Conservation (phyloP, 306 rosid species). For the Vicia villosa region DNA sequence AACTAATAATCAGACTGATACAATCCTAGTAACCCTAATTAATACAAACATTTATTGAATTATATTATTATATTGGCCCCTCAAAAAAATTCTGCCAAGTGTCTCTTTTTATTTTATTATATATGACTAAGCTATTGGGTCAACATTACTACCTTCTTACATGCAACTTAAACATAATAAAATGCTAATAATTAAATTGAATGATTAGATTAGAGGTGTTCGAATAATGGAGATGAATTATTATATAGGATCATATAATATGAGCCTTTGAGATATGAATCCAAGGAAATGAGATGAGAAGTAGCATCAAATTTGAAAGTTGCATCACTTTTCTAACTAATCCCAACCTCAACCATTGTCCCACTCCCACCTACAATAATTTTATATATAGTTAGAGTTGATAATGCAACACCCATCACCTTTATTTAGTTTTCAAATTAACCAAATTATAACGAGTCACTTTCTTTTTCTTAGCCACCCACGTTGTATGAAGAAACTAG, state of each 20-base stretch:
- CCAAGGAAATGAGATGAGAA: conserved; percentile 10
- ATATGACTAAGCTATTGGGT: no score
- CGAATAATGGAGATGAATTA: conserved; percentile 8
- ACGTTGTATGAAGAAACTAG: no score
- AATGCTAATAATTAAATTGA: neutral
- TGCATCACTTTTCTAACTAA: neutral
- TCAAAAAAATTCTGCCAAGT: no score
- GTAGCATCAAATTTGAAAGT: neutral
- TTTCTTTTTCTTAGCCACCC: neutral
- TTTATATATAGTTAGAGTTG: neutral
- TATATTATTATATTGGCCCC: no score
- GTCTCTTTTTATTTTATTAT: no score
- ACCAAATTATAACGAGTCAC: neutral
- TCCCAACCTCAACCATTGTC: neutral
- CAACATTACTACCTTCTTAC: neutral
- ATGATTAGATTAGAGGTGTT: conserved; percentile 15
- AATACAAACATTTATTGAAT: no score
- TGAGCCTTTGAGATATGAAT: neutral
- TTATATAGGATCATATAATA: neutral
- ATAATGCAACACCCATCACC: neutral
- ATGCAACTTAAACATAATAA: neutral
- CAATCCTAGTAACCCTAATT: no score
- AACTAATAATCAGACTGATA: no score
- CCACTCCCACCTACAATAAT: neutral
- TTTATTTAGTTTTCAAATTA: neutral